Percentiles rank a stretch among this genome's conserved stretches.
phyloP scores from a whole-genome alignment of 2,329 filamentous ascomycete species.

The Trichoderma harzianum region DNA sequence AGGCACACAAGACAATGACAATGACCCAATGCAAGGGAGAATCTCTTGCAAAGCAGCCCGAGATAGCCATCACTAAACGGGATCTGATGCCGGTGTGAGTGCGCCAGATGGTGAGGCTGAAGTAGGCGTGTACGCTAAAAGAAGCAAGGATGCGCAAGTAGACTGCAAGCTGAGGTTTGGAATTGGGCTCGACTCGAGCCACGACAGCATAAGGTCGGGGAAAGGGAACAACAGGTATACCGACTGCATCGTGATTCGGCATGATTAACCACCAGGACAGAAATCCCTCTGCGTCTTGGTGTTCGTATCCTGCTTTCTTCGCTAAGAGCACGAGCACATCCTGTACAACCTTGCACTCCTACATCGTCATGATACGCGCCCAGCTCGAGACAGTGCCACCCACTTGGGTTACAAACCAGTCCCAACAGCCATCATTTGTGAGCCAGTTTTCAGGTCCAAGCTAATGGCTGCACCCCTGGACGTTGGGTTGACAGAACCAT shows the following conservation, averaged over 20 bases:
- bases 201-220: neutral
- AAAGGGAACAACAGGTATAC: neutral
- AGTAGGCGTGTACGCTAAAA: neutral
- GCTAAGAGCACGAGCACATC: neutral
- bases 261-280: neutral
- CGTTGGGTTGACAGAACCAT: neutral
- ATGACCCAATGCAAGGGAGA: neutral
- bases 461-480: neutral
- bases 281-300: neutral
- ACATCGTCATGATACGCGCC: neutral
- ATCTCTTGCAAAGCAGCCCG: neutral
- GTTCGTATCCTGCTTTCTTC: neutral
- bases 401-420: neutral
- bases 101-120: neutral
- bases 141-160: neutral
- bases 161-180: neutral
- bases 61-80: neutral
- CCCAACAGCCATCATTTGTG: neutral
- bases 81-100: neutral
- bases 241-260: neutral
- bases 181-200: neutral
- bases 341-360: neutral
- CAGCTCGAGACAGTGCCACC: neutral
- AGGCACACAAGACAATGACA: conserved; percentile 3
- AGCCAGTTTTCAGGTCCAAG: neutral